These are phyloP conservation scores for Boletus coccyginus DNA, from an alignment of 768 basidiomycete species.

Conservation along the genomic window DNA sequence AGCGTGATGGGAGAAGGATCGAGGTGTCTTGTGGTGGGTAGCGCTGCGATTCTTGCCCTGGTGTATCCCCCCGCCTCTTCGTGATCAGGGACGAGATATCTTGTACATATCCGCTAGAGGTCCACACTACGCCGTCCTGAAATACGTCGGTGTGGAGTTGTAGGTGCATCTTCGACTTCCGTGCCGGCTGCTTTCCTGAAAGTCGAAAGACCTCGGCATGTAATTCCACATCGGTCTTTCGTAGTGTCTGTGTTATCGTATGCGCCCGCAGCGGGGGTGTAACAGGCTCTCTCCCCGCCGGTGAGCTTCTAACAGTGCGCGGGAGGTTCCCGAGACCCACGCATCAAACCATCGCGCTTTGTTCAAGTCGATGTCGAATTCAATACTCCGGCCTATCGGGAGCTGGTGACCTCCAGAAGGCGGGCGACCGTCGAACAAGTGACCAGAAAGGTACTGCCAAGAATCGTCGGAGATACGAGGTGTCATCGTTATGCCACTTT, in stretches of 20 bases:
- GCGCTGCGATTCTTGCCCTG: not conserved
- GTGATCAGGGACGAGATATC: constrained; percentile 9
- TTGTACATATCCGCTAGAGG: constrained; percentile 28
- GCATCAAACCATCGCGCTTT: constrained; percentile 77
- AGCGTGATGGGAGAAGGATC: constrained; percentile 2
- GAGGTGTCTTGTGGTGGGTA: not conserved
- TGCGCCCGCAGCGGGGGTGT: constrained; percentile 12
- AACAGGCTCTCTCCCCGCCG: constrained; percentile 52
- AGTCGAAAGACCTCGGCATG: constrained; percentile 8
- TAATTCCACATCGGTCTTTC: constrained; percentile 25
- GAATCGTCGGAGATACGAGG: constrained; percentile 77
- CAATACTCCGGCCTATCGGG: constrained; percentile 74
- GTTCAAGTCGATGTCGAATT: constrained; percentile 80
- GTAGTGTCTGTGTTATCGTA: not conserved
- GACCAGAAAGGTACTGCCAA: constrained; percentile 72
- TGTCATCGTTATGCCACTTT: constrained; percentile 52
- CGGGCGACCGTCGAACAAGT: constrained; percentile 48
- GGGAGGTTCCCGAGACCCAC: constrained; percentile 59
- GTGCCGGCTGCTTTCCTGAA: constrained; percentile 9
- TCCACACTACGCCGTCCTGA: constrained; percentile 23
- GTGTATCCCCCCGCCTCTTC: not conserved
- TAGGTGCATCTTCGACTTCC: constrained; percentile 32
- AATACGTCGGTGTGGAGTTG: constrained; percentile 36
- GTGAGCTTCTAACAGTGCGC: constrained; percentile 38
- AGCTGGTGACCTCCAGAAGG: constrained; percentile 33